Conservation (phyloP, 345 rosid species). For the Populus simonii region DNA sequence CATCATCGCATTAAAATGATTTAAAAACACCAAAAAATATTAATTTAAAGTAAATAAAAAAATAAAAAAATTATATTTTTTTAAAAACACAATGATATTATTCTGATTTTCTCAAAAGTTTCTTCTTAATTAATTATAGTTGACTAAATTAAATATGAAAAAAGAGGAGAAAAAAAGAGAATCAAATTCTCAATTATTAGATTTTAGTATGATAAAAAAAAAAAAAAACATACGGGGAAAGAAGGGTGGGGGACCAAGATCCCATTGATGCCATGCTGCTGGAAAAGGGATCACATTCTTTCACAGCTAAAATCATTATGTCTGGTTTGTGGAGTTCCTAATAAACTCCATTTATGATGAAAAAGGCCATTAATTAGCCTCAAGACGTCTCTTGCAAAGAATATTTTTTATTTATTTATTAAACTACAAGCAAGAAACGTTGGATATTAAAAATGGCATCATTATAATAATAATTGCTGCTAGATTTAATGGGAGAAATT, state of each 20-base stretch:
- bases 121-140: background rate
- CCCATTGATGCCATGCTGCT: conserved; percentile 29
- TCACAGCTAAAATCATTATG: conserved; percentile 33
- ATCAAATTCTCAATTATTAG: conserved; percentile 20
- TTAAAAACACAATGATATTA: background rate
- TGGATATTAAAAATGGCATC: background rate
- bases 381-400: background rate
- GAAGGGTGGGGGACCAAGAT: conserved; percentile 34
- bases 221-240: background rate
- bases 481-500: background rate
- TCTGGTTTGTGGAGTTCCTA: conserved; percentile 37
- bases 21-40: too few relatives aligned
- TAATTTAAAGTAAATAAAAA: too few relatives aligned
- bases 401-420: conserved; percentile 1
- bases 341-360: conserved; percentile 17
- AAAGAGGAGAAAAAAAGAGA: conserved; percentile 1
- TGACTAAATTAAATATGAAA: background rate
- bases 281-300: conserved; percentile 36
- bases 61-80: too few relatives aligned
- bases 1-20: too few relatives aligned
- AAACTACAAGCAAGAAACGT: conserved; percentile 16
- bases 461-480: too few relatives aligned
- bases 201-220: background rate
- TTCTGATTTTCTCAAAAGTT: conserved; percentile 3
- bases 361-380: conserved; percentile 12